phyloP scores from a whole-genome alignment of 768 basidiomycete species.

The Asterophora parasitica region DNA sequence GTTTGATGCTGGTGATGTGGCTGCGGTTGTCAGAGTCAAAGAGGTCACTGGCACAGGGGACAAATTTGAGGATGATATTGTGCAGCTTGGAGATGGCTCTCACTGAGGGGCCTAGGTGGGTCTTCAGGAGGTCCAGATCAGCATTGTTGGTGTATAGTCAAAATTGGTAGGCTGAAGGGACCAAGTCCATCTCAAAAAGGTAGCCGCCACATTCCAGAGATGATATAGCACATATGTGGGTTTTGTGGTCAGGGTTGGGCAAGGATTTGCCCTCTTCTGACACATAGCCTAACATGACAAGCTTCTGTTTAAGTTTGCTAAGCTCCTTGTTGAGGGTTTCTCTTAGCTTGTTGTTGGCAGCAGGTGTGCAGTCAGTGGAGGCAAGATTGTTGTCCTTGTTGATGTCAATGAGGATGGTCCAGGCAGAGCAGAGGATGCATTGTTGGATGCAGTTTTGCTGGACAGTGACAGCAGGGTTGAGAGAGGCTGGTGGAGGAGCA shows the following conservation, averaged over 20 bases:
- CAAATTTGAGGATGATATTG: neutral
- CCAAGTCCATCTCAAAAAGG: neutral
- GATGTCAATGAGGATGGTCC: neutral
- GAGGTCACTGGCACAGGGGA: neutral
- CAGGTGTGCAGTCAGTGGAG: neutral
- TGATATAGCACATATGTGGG: neutral
- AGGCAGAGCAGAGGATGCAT: neutral
- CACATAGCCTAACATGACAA: too few species aligned
- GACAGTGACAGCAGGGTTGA: neutral
- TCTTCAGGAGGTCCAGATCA: neutral
- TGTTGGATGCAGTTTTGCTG: constrained; percentile 1
- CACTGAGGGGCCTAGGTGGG: neutral
- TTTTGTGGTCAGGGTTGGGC: neutral
- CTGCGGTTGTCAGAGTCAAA: neutral
- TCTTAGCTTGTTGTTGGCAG: neutral
- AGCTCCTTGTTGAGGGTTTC: neutral
- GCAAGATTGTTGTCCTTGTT: neutral
- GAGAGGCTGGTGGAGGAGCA: neutral
- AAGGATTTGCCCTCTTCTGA: neutral
- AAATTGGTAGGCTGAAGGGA: neutral
- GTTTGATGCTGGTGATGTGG: too few species aligned
- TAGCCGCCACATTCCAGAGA: neutral
- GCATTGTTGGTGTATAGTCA: neutral
- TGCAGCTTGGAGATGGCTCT: neutral
- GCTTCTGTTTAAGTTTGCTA: too few species aligned